Evolutionary conservation across 1,284 basidiomycete genomes (phyloP).

Genomic region (Rhodotorula sp.): DNA sequence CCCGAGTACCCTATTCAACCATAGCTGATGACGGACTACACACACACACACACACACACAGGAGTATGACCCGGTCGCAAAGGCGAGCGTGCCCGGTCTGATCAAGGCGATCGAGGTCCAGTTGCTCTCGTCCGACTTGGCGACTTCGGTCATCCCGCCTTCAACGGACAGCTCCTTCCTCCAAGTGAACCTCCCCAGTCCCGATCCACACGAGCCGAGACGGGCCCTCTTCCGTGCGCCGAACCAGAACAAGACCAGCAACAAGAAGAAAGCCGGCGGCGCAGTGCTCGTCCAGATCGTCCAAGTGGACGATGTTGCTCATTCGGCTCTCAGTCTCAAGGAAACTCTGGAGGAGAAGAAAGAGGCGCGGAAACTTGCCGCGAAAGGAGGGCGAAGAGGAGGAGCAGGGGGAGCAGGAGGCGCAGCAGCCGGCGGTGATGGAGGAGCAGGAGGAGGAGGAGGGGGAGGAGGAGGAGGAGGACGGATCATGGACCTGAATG

Average conservation of each 20-base stretch:
- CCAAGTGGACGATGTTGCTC: conserved; percentile 28
- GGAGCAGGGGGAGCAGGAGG: too few species aligned
- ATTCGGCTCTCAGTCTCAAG: conserved; percentile 18
- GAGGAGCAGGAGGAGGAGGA: neutral
- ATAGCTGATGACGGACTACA: neutral
- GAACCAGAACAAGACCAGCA: neutral
- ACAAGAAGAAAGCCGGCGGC: neutral
- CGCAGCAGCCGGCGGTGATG: neutral
- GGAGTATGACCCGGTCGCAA: conserved; percentile 14
- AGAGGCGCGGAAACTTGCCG: conserved; percentile 3
- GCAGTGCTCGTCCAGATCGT: conserved; percentile 36
- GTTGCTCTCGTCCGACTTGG: conserved; percentile 41
- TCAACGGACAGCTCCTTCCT: neutral
- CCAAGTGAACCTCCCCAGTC: neutral
- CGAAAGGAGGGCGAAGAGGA: neutral
- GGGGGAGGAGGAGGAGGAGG: neutral
- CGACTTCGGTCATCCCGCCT: conserved; percentile 27
- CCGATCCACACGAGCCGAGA: neutral
- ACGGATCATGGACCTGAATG: conserved; percentile 16
- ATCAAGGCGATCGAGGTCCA: conserved; percentile 42
- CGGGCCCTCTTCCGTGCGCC: conserved; percentile 1
- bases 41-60: neutral
- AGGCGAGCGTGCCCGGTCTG: conserved; percentile 16
- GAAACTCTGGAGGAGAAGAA: conserved; percentile 26
- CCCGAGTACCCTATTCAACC: neutral